Evolutionary conservation across 345 rosid genomes (phyloP), one percentile per base, ranked within the genome.

Genomic region (Arabis alpina): DNA sequence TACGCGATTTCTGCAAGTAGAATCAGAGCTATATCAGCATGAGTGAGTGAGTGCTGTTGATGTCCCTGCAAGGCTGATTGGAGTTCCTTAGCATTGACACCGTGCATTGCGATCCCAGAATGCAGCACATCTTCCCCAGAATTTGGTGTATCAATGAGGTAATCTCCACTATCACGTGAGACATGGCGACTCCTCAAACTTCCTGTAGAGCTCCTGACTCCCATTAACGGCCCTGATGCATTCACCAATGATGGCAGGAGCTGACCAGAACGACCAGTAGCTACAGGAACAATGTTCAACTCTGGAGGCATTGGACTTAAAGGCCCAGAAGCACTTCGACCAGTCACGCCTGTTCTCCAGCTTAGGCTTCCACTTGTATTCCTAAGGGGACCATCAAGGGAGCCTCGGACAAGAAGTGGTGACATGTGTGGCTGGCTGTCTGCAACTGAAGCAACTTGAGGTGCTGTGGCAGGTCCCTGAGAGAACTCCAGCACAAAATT

Each of bases 31-130:
- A 94, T 91, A 80, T 94, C 99, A n/a, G 99, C 99, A 68, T 84
- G 97, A 61, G 97, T 91, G 62, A 94, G 92, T 28, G 96, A 94
- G 73, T 91, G 99, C 62, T 91, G 98, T 76, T 94, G 99, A 82
- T 94, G 96, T 73, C 99, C 96, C 77, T 89, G 99, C 83, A 91
- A 87, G 40, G 99, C 99, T 30, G 98, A 91, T 65, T 84, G 98
- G 75, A 94, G 98, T 79, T 94, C 99, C 81, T 88, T 94, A 63
- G 99, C 93, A 69, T 78, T 91, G 62, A 94, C 85, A 32, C 97
- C 98, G 61, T 81, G 93, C 74, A 74, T 83, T n/a, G 82, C 86
- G 41, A 70, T 81, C 67, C 81, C 96, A 75, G 96, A 76, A 80
- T 86, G 96, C 80, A 88, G 74, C 47, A 87, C 86, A 57, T 91